Percentiles rank a stretch among this genome's conserved stretches.
phyloP scores from a whole-genome alignment of 768 basidiomycete genomes.

The Suillus spraguei region DNA sequence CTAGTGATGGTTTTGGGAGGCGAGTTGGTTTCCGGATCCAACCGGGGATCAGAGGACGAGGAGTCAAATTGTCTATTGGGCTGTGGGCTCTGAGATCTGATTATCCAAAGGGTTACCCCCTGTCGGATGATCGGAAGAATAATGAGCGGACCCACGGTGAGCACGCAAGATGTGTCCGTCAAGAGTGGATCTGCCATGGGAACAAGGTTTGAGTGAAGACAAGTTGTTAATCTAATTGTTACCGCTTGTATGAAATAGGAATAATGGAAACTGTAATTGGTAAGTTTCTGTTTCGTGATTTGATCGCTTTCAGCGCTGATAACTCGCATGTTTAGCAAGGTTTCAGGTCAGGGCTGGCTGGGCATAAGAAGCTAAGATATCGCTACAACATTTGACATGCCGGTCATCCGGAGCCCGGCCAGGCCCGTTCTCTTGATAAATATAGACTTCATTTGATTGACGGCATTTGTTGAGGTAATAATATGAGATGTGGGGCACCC shows the following conservation, averaged over 20 bases:
- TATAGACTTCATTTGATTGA: conserved; percentile 8
- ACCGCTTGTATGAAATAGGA: not conserved
- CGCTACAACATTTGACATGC: conserved; percentile 7
- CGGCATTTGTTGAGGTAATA: conserved; percentile 4
- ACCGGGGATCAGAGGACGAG: not conserved
- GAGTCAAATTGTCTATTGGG: not conserved
- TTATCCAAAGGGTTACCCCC: not conserved
- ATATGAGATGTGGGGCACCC: conserved; percentile 6
- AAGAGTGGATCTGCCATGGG: conserved; percentile 8
- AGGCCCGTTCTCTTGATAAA: not conserved
- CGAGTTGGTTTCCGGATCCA: not conserved
- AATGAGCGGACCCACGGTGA: conserved; percentile 7
- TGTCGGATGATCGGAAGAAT: conserved; percentile 1
- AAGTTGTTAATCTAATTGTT: not conserved
- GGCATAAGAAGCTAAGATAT: conserved; percentile 1
- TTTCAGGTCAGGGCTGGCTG: conserved; percentile 1
- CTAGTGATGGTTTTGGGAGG: too few relatives aligned
- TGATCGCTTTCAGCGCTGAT: conserved; percentile 3
- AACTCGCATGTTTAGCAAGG: conserved; percentile 3
- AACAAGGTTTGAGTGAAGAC: conserved; percentile 10
- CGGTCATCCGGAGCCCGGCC: conserved; percentile 2
- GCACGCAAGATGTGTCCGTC: conserved; percentile 3
- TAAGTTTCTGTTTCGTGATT: conserved; percentile 1
- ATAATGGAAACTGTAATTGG: not conserved
- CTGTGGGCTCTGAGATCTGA: not conserved